Evolutionary conservation across 202 grass and related monocot species (phyloP).

Genomic region (Tripidium arundinaceum): DNA sequence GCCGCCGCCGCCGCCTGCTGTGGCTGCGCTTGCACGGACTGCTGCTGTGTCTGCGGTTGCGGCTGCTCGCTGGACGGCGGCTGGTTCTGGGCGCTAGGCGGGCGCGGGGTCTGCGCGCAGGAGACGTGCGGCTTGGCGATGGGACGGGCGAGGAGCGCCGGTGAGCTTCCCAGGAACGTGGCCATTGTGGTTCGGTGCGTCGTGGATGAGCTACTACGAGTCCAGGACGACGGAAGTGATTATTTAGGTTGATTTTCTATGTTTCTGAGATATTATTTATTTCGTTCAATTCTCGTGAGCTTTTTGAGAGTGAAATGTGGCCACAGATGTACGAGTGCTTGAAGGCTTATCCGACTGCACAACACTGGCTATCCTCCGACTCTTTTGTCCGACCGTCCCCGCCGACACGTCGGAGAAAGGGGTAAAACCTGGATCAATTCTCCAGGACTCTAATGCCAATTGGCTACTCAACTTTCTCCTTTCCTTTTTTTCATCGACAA

Average conservation of each 20-base stretch:
- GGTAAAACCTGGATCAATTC: no score
- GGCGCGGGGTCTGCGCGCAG: conserved; percentile 48
- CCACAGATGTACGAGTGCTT: background rate
- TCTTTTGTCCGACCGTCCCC: no score
- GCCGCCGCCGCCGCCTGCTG: no score
- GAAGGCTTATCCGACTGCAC: background rate
- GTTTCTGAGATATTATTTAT: background rate
- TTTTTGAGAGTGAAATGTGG: background rate
- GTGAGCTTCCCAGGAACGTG: no score
- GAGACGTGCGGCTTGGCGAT: no score
- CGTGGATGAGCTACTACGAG: no score
- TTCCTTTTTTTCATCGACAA: background rate
- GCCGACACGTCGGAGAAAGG: no score
- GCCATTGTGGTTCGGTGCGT: no score
- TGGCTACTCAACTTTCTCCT: no score
- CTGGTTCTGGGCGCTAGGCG: conserved; percentile 41
- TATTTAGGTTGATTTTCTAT: conserved; percentile 1
- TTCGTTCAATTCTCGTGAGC: background rate
- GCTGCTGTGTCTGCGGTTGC: conserved; percentile 7
- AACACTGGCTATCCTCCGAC: background rate
- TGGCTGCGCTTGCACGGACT: conserved; percentile 48
- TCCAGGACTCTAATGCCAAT: no score
- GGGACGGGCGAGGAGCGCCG: no score
- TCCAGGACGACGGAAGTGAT: background rate
- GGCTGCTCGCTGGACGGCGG: conserved; percentile 21